These are phyloP conservation scores for Teratosphaeria gauchensis DNA, from an alignment of 2,329 filamentous ascomycete genomes.

Conservation along the genomic window DNA sequence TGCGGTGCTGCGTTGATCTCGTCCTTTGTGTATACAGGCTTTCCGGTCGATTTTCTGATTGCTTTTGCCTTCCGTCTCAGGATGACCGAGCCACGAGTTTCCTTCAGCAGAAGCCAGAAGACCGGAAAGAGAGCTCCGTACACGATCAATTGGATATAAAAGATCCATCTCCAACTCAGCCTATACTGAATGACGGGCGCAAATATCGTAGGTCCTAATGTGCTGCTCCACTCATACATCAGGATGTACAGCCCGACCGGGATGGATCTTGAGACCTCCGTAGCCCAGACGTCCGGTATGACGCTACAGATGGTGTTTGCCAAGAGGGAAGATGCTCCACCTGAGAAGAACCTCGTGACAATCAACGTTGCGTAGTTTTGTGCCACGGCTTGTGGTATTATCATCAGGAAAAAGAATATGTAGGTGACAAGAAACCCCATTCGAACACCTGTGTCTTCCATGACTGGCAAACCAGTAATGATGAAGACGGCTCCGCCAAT, in stretches of 20 bases:
- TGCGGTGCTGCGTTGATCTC: conserved; percentile 27
- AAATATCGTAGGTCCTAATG: conserved; percentile 28
- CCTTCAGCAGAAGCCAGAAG: conserved; percentile 32
- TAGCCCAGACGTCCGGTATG: conserved; percentile 31
- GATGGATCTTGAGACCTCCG: conserved; percentile 21
- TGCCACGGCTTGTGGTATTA: conserved; percentile 31
- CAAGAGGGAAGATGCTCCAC: conserved; percentile 27
- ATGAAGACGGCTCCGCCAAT: conserved; percentile 29
- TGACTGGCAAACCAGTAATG: conserved; percentile 26
- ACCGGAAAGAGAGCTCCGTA: conserved; percentile 35
- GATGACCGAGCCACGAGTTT: conserved; percentile 41
- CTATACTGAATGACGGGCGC: conserved; percentile 24
- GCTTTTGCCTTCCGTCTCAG: conserved; percentile 29
- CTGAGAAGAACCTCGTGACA: conserved; percentile 28
- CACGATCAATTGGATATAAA: conserved; percentile 34
- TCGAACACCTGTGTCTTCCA: conserved; percentile 29
- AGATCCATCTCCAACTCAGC: conserved; percentile 29
- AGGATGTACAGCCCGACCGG: conserved; percentile 29
- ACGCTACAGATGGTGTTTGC: conserved; percentile 28
- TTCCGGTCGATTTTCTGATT: conserved; percentile 23
- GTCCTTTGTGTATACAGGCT: conserved; percentile 20
- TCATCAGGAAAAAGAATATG: conserved; percentile 26
- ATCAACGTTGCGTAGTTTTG: conserved; percentile 30
- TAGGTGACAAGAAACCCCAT: conserved; percentile 23
- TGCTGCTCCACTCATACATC: conserved; percentile 25